Percentiles rank a stretch among this genome's conserved stretches.
These are phyloP conservation scores for Termitomyces sp. DNA, from an alignment of 768 basidiomycete genomes.

Conservation along the genomic window DNA sequence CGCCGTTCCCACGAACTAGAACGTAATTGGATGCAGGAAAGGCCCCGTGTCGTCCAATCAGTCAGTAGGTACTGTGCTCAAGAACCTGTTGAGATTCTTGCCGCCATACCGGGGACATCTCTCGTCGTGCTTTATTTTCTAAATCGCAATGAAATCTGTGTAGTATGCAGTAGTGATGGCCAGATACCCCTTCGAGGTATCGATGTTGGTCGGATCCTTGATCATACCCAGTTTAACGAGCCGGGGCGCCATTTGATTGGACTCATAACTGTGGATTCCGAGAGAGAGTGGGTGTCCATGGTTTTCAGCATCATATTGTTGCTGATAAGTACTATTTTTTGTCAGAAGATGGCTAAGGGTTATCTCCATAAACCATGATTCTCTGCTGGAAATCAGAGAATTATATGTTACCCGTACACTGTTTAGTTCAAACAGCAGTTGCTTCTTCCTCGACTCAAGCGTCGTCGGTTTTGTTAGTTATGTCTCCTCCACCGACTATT, in stretches of 20 bases:
- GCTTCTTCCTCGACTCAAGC: slow-evolving; percentile 3
- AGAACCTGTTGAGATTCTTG: neutral
- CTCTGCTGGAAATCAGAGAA: neutral
- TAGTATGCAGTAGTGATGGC: neutral
- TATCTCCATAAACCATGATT: neutral
- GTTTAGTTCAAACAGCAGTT: neutral
- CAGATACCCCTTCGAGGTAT: neutral
- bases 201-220: neutral
- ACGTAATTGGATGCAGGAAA: neutral
- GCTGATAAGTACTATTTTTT: too few species aligned
- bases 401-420: neutral
- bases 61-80: too few species aligned
- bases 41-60: neutral
- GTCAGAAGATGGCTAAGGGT: neutral
- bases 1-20: neutral
- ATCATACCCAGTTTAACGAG: neutral
- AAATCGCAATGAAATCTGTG: too few species aligned
- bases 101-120: neutral
- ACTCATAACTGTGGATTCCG: too few species aligned
- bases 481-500: too few species aligned
- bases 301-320: too few species aligned
- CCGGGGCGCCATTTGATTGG: too few species aligned
- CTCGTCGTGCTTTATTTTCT: neutral
- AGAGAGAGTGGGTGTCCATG: too few species aligned
- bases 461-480: neutral